phyloP scores from a whole-genome alignment of 2,329 filamentous ascomycete genomes.

The Cryphonectria carpinicola region DNA sequence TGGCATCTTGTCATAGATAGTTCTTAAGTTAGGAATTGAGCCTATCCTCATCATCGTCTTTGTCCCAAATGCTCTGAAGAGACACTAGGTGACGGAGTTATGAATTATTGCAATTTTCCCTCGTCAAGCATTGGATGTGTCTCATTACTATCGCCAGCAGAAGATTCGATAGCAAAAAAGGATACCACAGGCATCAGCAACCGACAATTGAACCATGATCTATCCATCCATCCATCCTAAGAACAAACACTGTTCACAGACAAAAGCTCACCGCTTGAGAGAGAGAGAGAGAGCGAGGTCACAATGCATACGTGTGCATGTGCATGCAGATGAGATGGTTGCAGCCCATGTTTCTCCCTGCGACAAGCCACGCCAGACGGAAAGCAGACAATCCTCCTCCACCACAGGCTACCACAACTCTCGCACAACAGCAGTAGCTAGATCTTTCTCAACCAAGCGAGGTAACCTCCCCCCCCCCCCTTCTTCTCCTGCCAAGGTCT shows the following conservation, averaged over 20 bases:
- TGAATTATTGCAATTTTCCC: background rate
- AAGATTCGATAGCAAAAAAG: background rate
- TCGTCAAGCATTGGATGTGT: background rate
- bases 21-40: background rate
- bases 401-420: background rate
- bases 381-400: background rate
- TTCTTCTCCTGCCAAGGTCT: background rate
- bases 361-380: background rate
- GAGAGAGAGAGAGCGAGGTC: background rate
- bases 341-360: background rate
- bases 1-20: background rate
- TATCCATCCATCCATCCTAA: background rate
- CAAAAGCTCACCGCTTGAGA: conserved; percentile 1
- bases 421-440: background rate
- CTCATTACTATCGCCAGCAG: background rate
- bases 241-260: background rate
- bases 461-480: too few species aligned
- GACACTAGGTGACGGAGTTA: background rate
- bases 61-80: background rate
- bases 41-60: background rate
- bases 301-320: background rate
- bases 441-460: background rate
- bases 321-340: background rate
- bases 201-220: background rate
- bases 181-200: background rate